Evolutionary conservation across 495 filamentous ascomycete genomes (phyloP).

Genomic region (Venustampulla echinocandica): DNA sequence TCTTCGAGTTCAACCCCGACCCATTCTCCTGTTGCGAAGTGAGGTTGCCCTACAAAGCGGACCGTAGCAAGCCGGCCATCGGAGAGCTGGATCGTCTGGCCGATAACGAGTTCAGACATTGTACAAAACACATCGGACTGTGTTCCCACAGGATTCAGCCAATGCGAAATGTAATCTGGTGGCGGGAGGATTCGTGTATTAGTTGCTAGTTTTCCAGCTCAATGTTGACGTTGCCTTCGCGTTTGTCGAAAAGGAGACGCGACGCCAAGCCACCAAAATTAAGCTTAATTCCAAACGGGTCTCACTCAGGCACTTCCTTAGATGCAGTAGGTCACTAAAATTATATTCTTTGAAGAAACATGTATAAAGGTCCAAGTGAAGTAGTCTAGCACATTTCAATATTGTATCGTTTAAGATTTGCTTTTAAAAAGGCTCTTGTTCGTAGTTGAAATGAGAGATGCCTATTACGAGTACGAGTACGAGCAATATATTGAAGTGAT

Average conservation of each 20-base stretch:
- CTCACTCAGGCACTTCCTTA: too few species aligned
- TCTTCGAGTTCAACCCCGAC: constrained; percentile 83
- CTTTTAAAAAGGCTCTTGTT: too few species aligned
- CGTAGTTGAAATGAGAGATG: too few species aligned
- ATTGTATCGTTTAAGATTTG: too few species aligned
- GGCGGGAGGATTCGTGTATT: neutral
- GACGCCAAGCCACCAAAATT: too few species aligned
- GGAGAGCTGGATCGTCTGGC: constrained; percentile 57
- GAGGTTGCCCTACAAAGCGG: constrained; percentile 69
- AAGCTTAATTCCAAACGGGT: too few species aligned
- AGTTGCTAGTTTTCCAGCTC: neutral
- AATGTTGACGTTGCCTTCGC: constrained; percentile 9
- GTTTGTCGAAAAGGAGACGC: constrained; percentile 11
- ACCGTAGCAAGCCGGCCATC: constrained; percentile 71
- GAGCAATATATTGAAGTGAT: too few species aligned
- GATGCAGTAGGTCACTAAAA: too few species aligned
- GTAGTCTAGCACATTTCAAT: too few species aligned
- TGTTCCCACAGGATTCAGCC: neutral
- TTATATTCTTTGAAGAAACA: too few species aligned
- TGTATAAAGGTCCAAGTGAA: too few species aligned
- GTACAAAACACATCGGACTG: constrained; percentile 4
- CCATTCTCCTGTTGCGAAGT: constrained; percentile 79
- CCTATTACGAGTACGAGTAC: too few species aligned
- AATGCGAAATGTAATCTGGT: neutral
- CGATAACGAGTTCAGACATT: constrained; percentile 33